Evolutionary conservation across 306 rosid genomes (phyloP).

Genomic region (Vigna mungo): DNA sequence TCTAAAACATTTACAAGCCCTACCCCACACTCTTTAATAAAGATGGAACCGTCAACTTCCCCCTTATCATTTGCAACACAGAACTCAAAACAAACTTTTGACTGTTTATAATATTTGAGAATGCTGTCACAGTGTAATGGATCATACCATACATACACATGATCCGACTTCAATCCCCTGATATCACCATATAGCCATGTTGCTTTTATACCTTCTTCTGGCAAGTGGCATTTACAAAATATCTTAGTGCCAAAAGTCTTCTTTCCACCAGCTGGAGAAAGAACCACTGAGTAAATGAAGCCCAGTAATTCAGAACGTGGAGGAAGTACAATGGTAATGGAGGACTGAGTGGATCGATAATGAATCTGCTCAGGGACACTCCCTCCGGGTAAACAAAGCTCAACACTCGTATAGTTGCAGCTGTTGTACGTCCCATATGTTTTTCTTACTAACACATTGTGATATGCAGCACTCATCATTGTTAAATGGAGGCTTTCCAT

Average conservation of each 20-base stretch:
- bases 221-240: constrained; percentile 9
- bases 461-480: constrained; percentile 17
- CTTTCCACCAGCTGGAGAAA: constrained; percentile 26
- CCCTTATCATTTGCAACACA: not conserved
- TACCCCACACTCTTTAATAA: constrained; percentile 37
- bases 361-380: not conserved
- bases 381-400: constrained; percentile 35
- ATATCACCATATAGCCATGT: not conserved
- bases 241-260: not conserved
- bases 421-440: not conserved
- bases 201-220: not conserved
- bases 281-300: constrained; percentile 41
- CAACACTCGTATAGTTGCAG: constrained; percentile 10
- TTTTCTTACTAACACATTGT: not conserved
- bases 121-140: constrained; percentile 42
- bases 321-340: constrained; percentile 9
- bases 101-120: not conserved
- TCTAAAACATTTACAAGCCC: not conserved
- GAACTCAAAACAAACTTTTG: constrained; percentile 29
- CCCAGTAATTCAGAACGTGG: constrained; percentile 8
- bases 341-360: not conserved
- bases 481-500: not conserved
- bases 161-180: constrained; percentile 12
- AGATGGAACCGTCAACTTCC: constrained; percentile 12
- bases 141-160: constrained; percentile 52